Evolutionary conservation across 176 grass and related monocot genomes (phyloP).

Genomic region (Alopecurus myosuroides): DNA sequence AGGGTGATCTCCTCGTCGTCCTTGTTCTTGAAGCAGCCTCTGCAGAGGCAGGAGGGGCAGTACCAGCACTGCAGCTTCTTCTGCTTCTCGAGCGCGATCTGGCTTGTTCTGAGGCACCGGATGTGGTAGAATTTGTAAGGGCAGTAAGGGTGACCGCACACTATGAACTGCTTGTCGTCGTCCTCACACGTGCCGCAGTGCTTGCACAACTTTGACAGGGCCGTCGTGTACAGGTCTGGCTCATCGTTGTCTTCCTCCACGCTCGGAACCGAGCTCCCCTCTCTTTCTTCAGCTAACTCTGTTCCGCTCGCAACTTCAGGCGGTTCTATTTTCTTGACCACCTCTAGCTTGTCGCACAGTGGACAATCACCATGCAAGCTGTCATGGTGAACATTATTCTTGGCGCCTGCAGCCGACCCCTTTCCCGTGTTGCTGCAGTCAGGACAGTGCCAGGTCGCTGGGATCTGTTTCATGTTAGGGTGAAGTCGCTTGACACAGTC

Average conservation of each 20-base stretch:
- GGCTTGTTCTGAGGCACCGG: slow-evolving; percentile 72
- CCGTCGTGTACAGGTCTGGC: slow-evolving; percentile 46
- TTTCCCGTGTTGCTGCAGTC: slow-evolving; percentile 39
- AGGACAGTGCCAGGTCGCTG: slow-evolving; percentile 70
- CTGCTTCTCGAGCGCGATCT: slow-evolving; percentile 68
- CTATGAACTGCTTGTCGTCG: slow-evolving; percentile 71
- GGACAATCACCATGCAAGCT: slow-evolving; percentile 54
- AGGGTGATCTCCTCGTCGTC: slow-evolving; percentile 70
- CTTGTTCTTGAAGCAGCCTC: slow-evolving; percentile 65
- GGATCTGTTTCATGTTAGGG: slow-evolving; percentile 38
- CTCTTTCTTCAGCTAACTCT: slow-evolving; percentile 24
- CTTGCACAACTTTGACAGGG: slow-evolving; percentile 66
- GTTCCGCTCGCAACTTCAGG: slow-evolving; percentile 28
- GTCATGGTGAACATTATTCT: slow-evolving; percentile 21
- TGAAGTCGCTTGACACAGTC: slow-evolving; percentile 54
- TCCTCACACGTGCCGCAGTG: slow-evolving; percentile 78
- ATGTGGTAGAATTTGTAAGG: slow-evolving; percentile 84
- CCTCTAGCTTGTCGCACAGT: slow-evolving; percentile 56
- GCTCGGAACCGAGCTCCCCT: slow-evolving; percentile 45
- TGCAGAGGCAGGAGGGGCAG: slow-evolving; percentile 91
- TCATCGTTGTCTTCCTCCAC: slow-evolving; percentile 52
- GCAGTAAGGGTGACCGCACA: slow-evolving; percentile 72
- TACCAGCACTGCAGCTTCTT: slow-evolving; percentile 72
- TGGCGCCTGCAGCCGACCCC: slow-evolving; percentile 16
- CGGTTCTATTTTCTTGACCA: slow-evolving; percentile 23